Evolutionary conservation across 176 grass and related monocot genomes (phyloP), one percentile per base, ranked within the genome.

Genomic region (Chloris gayana): DNA sequence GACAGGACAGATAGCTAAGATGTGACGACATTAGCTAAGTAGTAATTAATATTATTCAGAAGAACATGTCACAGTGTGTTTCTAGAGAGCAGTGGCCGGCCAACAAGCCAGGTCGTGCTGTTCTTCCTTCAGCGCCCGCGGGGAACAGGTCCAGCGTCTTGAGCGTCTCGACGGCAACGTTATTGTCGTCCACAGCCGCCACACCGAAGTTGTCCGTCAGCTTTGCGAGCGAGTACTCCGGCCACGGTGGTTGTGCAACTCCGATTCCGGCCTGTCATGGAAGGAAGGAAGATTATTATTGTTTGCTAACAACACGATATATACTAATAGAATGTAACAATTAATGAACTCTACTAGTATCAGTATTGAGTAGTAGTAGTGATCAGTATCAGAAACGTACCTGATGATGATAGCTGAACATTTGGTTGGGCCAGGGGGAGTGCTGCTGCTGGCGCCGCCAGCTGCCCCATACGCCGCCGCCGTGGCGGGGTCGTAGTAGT

Each of bases 101-200:
- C 18, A 5, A n/a, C 82, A 89, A 21, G 27, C 87, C 65, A 85
- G 53, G 71, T 87, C 87, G 66, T 64, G 87, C 74, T 85, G 82
- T 17, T 89, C 87, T 15, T 93, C 92, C 77, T 91, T 93, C n/a
- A n/a, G 65, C 90, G 72, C 31, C 88, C 89, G 54, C 79, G 13
- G 95, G 95, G 87, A 98, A 98, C 46, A 98, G 90, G 74, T 98
- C 95, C 26, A 98, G 92, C 63, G 95, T 98, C 88, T 91, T 93
- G n/a, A 91, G 90, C 61, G 90, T 51, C 19, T 64, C 37, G 37
- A 5, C 37, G 37, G 37, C 37, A 7, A 7, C n/a, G n/a, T n/a
- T n/a, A n/a, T 24, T 18, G 69, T 83, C 32, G 60, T 79, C 77
- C 3, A 67, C 9, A 57, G 68, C 72, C 46, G 51, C 18, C 19